Evolutionary conservation across 805 yeast genomes (phyloP).

Genomic region (Candida tallmaniae): DNA sequence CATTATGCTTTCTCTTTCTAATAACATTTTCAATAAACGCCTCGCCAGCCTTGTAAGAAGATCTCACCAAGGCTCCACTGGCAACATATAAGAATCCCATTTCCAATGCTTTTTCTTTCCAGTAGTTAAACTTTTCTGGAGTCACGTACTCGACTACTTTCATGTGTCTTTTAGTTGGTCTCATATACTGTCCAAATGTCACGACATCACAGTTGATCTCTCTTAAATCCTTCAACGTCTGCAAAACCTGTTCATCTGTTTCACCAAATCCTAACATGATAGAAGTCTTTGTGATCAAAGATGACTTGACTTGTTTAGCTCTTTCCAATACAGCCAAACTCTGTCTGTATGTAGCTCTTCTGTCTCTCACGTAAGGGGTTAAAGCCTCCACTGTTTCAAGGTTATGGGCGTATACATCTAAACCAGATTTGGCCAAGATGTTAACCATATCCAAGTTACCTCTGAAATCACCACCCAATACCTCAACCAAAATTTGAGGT

Average conservation of each 20-base stretch:
- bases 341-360: constrained; percentile 94
- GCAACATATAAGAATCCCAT: constrained; percentile 96
- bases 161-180: constrained; percentile 98
- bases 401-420: constrained; percentile 96
- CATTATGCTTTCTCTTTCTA: constrained; percentile 61
- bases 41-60: constrained; percentile 98
- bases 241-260: constrained; percentile 80
- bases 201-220: constrained; percentile 83
- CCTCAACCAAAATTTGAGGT: constrained; percentile 89
- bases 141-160: constrained; percentile 92
- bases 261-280: constrained; percentile 97
- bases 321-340: constrained; percentile 69
- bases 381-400: constrained; percentile 93
- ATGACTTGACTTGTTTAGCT: constrained; percentile 75
- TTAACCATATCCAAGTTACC: constrained; percentile 83
- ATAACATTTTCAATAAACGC: constrained; percentile 92
- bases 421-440: constrained; percentile 75
- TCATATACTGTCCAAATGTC: constrained; percentile 98
- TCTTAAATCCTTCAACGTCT: constrained; percentile 73
- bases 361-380: constrained; percentile 92
- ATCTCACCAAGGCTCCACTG: constrained; percentile 93
- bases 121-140: constrained; percentile 90
- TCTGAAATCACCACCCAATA: constrained; percentile 90
- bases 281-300: constrained; percentile 86
- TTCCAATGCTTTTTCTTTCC: constrained; percentile 83